phyloP scores from a whole-genome alignment of 2,329 filamentous ascomycete species.

The Apiospora aurea region DNA sequence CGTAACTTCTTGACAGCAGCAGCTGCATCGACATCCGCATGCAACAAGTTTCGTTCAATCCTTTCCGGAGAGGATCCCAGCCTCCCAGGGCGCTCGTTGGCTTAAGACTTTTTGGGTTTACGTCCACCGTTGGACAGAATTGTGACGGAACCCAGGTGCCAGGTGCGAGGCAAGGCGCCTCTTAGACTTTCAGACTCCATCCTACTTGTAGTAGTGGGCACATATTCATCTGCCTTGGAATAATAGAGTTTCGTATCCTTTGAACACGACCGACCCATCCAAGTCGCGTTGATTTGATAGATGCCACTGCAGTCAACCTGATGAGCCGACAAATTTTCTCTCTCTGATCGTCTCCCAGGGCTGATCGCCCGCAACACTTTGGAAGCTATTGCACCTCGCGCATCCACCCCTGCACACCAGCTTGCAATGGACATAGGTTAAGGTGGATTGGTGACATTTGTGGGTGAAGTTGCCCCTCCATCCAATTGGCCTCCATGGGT shows the following conservation, averaged over 20 bases:
- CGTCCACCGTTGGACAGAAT: slow-evolving; percentile 7
- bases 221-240: neutral
- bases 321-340: neutral
- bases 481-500: slow-evolving; percentile 17
- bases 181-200: neutral
- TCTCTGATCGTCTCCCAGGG: neutral
- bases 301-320: neutral
- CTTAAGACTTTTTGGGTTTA: neutral
- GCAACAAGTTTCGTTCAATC: slow-evolving; percentile 1
- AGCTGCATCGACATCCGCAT: neutral
- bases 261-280: neutral
- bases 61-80: neutral
- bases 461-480: slow-evolving; percentile 9
- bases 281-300: neutral
- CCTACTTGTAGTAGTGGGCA: neutral
- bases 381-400: neutral
- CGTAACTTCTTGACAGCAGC: neutral
- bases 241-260: slow-evolving; percentile 8
- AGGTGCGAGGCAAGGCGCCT: neutral
- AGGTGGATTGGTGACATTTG: slow-evolving; percentile 4
- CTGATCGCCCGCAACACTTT: neutral
- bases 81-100: neutral
- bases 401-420: slow-evolving; percentile 1
- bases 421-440: neutral
- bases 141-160: slow-evolving; percentile 12